A percentile compares a stretch with the other conserved stretches of the same genome.
phyloP scores from a whole-genome alignment of 2,329 filamentous ascomycete genomes.

The Phyllosticta paracitricarpa region DNA sequence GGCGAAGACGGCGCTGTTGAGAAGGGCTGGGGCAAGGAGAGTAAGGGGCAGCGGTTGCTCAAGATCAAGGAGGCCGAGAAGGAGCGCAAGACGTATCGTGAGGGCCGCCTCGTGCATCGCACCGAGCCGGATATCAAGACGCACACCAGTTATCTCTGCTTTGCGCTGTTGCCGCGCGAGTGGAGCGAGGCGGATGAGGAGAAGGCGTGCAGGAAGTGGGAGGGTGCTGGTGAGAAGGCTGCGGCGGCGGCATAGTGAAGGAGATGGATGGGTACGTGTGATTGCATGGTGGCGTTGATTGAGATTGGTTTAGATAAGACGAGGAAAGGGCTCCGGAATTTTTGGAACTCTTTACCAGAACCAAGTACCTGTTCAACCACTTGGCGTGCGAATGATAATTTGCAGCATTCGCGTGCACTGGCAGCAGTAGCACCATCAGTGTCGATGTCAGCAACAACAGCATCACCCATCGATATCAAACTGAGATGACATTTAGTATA shows the following conservation, averaged over 20 bases:
- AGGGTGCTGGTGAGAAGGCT: not conserved
- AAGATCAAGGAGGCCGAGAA: slow-evolving; percentile 23
- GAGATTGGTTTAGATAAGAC: too few relatives aligned
- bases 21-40: slow-evolving; percentile 13
- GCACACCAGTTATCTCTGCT: slow-evolving; percentile 94
- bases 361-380: too few relatives aligned
- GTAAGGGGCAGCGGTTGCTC: slow-evolving; percentile 17
- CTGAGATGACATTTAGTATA: too few relatives aligned
- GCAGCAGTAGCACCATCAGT: too few relatives aligned
- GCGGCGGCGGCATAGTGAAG: not conserved
- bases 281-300: too few relatives aligned
- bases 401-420: too few relatives aligned
- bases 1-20: slow-evolving; percentile 19
- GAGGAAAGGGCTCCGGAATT: too few relatives aligned
- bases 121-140: slow-evolving; percentile 86
- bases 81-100: slow-evolving; percentile 50
- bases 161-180: slow-evolving; percentile 76
- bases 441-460: too few relatives aligned
- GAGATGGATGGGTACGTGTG: too few relatives aligned
- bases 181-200: slow-evolving; percentile 80
- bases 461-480: too few relatives aligned
- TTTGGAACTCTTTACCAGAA: too few relatives aligned
- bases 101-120: slow-evolving; percentile 65
- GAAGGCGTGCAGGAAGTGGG: slow-evolving; percentile 38
- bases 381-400: too few relatives aligned